These are phyloP conservation scores for Kurtzmaniella natalensis DNA, from an alignment of 1,139 yeast species.

Conservation along the genomic window DNA sequence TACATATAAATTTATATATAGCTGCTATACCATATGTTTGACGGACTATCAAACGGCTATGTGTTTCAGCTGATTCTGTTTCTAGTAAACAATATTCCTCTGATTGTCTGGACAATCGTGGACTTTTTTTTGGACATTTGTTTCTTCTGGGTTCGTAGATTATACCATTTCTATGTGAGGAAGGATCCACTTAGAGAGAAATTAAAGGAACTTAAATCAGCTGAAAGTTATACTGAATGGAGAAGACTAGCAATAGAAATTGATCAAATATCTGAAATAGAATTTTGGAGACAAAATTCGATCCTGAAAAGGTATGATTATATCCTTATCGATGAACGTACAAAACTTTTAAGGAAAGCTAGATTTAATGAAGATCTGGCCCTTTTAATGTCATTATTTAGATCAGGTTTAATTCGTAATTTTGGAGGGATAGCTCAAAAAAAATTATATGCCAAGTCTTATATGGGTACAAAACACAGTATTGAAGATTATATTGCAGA, in stretches of 20 bases:
- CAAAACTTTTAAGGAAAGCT: constrained; percentile 59
- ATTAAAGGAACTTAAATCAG: constrained; percentile 35
- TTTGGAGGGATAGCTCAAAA: constrained; percentile 89
- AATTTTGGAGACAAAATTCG: constrained; percentile 83
- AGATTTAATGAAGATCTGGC: constrained; percentile 55
- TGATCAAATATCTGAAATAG: constrained; percentile 65
- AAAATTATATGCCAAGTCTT: constrained; percentile 73
- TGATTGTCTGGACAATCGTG: constrained; percentile 55
- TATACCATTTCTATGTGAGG: constrained; percentile 33
- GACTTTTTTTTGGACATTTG: constrained; percentile 57
- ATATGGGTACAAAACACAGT: constrained; percentile 80
- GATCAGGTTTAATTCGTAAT: constrained; percentile 83
- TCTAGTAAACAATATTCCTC: constrained; percentile 50
- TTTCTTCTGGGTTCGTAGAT: constrained; percentile 52
- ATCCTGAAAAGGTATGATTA: constrained; percentile 82
- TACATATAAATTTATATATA: too few relatives aligned
- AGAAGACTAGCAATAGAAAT: constrained; percentile 52
- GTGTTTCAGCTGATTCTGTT: constrained; percentile 22
- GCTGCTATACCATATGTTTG: too few relatives aligned
- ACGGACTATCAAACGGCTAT: constrained; percentile 6
- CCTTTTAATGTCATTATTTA: constrained; percentile 59
- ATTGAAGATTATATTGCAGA: constrained; percentile 85
- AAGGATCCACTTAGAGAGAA: constrained; percentile 40
- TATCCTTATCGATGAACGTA: constrained; percentile 69
- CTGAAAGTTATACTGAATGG: constrained; percentile 58